phyloP scores from a whole-genome alignment of 2,329 filamentous ascomycete genomes.

The Exophiala aquamarina region DNA sequence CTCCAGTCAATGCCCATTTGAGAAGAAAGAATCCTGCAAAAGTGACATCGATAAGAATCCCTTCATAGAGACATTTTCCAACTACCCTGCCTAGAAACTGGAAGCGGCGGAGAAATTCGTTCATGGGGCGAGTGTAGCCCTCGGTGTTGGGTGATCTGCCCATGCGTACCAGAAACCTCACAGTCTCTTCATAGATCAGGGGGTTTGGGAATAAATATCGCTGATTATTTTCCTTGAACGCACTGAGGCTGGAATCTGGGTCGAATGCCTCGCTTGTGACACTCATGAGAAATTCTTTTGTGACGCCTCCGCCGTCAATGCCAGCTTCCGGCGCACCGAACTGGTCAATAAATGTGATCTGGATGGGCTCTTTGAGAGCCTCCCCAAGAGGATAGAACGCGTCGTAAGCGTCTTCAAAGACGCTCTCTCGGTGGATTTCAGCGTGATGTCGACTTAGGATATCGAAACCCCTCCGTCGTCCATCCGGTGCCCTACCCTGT shows the following conservation, averaged over 20 bases:
- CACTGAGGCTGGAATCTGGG: slow-evolving; percentile 51
- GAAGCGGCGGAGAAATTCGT: slow-evolving; percentile 68
- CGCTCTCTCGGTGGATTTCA: slow-evolving; percentile 71
- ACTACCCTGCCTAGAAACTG: slow-evolving; percentile 92
- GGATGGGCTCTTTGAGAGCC: slow-evolving; percentile 87
- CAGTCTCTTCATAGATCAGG: slow-evolving; percentile 67
- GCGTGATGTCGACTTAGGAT: slow-evolving; percentile 66
- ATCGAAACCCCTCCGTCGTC: slow-evolving; percentile 40
- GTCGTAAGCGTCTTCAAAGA: slow-evolving; percentile 83
- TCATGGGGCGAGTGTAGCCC: slow-evolving; percentile 59
- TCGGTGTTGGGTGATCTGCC: slow-evolving; percentile 55
- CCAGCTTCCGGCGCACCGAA: slow-evolving; percentile 86
- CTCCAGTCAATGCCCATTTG: slow-evolving; percentile 84
- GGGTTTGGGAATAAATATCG: slow-evolving; percentile 90
- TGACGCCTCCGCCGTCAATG: slow-evolving; percentile 95
- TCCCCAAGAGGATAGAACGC: slow-evolving; percentile 81
- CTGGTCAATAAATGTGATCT: slow-evolving; percentile 92
- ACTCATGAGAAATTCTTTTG: slow-evolving; percentile 92
- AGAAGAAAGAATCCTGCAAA: slow-evolving; percentile 96
- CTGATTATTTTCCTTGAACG: slow-evolving; percentile 82
- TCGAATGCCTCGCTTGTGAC: slow-evolving; percentile 83
- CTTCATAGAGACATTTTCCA: slow-evolving; percentile 96
- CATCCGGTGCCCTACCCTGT: slow-evolving; percentile 41
- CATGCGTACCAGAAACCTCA: slow-evolving; percentile 49
- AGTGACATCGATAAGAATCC: slow-evolving; percentile 86